Evolutionary conservation across 2,329 filamentous ascomycete species (phyloP).

Genomic region (Aspergillus luchuensis): DNA sequence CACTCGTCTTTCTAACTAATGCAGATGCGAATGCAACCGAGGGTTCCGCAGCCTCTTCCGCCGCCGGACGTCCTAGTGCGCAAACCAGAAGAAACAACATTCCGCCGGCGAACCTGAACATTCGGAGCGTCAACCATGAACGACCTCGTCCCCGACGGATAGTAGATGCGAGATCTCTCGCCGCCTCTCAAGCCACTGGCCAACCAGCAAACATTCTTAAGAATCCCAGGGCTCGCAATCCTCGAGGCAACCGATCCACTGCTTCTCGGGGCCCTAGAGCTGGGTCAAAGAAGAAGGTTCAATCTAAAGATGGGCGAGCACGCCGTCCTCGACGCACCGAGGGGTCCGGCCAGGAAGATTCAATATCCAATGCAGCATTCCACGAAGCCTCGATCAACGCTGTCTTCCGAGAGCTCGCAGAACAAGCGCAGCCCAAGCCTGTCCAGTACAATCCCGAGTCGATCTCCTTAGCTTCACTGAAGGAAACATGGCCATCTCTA

Average conservation of each 20-base stretch:
- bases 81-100: slow-evolving; percentile 14
- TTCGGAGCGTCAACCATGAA: slow-evolving; percentile 20
- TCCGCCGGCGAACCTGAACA: slow-evolving; percentile 23
- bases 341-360: slow-evolving; percentile 22
- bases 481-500: slow-evolving; percentile 44
- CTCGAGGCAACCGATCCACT: slow-evolving; percentile 21
- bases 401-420: slow-evolving; percentile 33
- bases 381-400: slow-evolving; percentile 31
- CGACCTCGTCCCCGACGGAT: slow-evolving; percentile 30
- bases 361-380: slow-evolving; percentile 22
- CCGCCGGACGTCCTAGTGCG: slow-evolving; percentile 1
- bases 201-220: slow-evolving; percentile 36
- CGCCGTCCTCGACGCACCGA: slow-evolving; percentile 14
- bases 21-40: background rate
- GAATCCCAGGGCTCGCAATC: slow-evolving; percentile 28
- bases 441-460: slow-evolving; percentile 39
- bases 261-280: slow-evolving; percentile 26
- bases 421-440: slow-evolving; percentile 34
- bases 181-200: slow-evolving; percentile 30
- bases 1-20: background rate
- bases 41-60: background rate
- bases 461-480: slow-evolving; percentile 35
- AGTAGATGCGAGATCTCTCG: slow-evolving; percentile 42
- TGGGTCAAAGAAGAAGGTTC: slow-evolving; percentile 12
- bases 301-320: slow-evolving; percentile 18